Evolutionary conservation across 2,329 filamentous ascomycete species (phyloP).

Genomic region (Botryosphaeria agaves): DNA sequence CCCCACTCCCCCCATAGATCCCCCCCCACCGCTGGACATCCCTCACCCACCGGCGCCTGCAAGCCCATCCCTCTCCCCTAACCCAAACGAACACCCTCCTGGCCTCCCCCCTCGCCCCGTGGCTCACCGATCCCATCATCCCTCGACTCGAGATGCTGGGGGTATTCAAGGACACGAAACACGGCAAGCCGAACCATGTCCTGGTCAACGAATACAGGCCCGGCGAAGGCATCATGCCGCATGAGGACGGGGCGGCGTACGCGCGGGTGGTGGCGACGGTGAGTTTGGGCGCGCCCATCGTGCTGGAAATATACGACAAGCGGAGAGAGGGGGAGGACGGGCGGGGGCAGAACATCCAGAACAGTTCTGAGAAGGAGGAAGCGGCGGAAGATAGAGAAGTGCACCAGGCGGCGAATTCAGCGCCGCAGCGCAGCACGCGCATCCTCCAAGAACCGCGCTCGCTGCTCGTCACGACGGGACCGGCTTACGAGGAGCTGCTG

Average conservation of each 20-base stretch:
- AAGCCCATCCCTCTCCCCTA: conserved; percentile 77
- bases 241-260: conserved; percentile 85
- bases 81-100: conserved; percentile 59
- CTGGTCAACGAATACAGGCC: conserved; percentile 83
- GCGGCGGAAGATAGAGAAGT: neutral
- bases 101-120: conserved; percentile 53
- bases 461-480: conserved; percentile 51
- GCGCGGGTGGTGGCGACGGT: conserved; percentile 79
- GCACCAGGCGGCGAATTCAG: neutral
- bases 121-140: conserved; percentile 56
- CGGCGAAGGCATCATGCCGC: conserved; percentile 89
- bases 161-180: conserved; percentile 48
- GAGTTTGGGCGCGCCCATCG: conserved; percentile 61
- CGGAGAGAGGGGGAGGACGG: neutral
- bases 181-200: conserved; percentile 70
- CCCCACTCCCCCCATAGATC: conserved; percentile 15
- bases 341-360: neutral
- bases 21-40: conserved; percentile 55
- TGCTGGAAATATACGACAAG: conserved; percentile 52
- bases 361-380: too few species aligned
- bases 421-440: conserved; percentile 16
- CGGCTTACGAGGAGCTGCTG: conserved; percentile 52
- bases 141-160: conserved; percentile 31
- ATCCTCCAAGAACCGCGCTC: conserved; percentile 78
- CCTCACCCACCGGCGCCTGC: conserved; percentile 74